Base-by-base conservation (phyloP, 1,284 basidiomycete genomes). In the Rhodotorula glutinis region DNA sequence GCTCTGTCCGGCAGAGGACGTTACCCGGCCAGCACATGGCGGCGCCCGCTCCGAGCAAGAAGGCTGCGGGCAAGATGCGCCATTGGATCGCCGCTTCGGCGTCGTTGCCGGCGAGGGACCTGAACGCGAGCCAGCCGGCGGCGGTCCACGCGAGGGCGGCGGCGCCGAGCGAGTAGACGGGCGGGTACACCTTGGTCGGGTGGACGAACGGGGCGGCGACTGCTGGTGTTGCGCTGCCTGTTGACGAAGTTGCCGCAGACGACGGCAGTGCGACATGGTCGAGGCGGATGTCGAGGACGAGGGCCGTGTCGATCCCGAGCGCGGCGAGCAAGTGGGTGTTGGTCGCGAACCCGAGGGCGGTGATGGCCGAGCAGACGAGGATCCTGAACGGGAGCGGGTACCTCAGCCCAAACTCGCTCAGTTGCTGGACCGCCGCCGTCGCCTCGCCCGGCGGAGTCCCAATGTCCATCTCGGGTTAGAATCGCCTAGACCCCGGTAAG, bases 361-460 rank as follows among this genome's bases (percentile, higher is more conserved):
- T 88, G 58, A 89, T 73, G 38, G 87, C 87, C 66, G 85, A 79
- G 63, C 93, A 83, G 72, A 85, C 83, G 64, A 91, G 83, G 41
- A 90, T 88, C 67, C 91, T 87, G 78, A 91, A 90, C 7, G 91
- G 90, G 9, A 92, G 82, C 13, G 91, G 91, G 76, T 91, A 90
- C 14, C 81, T 80, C 30, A 84, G 80, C 53, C 84, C 83, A 73
- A 87, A 83, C 51, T 63, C 65, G 44, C 46, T 21, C 23, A 47
- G 38, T 16, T 25, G 25, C 23, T 47, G 46, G 46, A n/a, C 23
- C 46, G 27, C 29, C 33, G 25, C n/a, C 21, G 27, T 41, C 23
- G 60, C 4, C n/a, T 59, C 2, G 17, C 23, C 4, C 7, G 49
- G 46, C 33, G 46, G 40, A 11, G 47, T 25, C 57, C 62, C 63